phyloP scores from a whole-genome alignment of 2,329 filamentous ascomycete genomes.

The Lachnellula arida region DNA sequence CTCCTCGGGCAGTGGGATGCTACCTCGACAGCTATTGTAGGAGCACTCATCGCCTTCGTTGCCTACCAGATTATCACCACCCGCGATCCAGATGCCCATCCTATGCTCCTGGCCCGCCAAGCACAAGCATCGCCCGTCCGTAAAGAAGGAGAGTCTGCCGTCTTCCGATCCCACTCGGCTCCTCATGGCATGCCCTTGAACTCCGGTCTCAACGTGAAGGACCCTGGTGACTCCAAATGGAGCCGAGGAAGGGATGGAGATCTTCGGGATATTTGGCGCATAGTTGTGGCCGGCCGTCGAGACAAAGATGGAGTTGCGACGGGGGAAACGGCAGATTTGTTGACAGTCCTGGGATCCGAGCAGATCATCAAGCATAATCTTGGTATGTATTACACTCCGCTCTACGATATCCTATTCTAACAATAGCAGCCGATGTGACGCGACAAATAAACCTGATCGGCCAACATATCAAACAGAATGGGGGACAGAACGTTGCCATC shows the following conservation, averaged over 20 bases:
- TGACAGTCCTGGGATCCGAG: conserved; percentile 74
- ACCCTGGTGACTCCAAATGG: conserved; percentile 76
- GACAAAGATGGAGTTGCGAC: conserved; percentile 57
- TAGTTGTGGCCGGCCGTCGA: conserved; percentile 58
- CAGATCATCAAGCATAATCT: conserved; percentile 68
- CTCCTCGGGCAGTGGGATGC: conserved; percentile 77
- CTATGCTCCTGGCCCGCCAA: conserved; percentile 84
- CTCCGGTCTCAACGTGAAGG: conserved; percentile 75
- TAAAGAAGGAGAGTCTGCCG: conserved; percentile 76
- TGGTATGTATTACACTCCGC: conserved; percentile 37
- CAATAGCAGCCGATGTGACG: conserved; percentile 60
- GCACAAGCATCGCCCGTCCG: conserved; percentile 72
- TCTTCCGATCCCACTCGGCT: conserved; percentile 78
- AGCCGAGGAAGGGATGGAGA: conserved; percentile 80
- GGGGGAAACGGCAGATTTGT: conserved; percentile 62
- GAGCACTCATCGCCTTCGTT: conserved; percentile 61
- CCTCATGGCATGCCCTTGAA: conserved; percentile 82
- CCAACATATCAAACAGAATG: conserved; percentile 65
- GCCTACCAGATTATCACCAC: conserved; percentile 66
- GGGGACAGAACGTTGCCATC: conserved; percentile 74
- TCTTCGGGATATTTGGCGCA: conserved; percentile 84
- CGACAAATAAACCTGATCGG: conserved; percentile 87
- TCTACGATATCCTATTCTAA: conserved; percentile 12
- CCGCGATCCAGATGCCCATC: conserved; percentile 85
- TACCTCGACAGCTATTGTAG: conserved; percentile 69